Evolutionary conservation across 345 rosid species (phyloP).

Genomic region (Mercurialis annua): DNA sequence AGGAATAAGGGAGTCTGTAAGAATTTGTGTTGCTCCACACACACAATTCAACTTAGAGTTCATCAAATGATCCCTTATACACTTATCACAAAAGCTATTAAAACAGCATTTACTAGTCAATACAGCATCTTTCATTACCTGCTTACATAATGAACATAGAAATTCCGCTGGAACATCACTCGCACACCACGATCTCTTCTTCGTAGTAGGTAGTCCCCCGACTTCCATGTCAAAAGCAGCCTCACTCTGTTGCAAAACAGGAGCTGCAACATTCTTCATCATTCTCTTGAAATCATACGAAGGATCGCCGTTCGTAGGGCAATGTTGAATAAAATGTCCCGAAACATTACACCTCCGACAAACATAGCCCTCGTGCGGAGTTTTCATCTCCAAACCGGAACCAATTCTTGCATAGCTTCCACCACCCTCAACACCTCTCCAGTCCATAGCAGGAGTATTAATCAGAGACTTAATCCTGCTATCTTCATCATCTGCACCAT

Average conservation of each 20-base stretch:
- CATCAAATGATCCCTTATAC: conserved; percentile 67
- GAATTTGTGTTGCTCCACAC: conserved; percentile 71
- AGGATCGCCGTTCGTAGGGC: conserved; percentile 98
- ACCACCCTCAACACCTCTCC: conserved; percentile 57
- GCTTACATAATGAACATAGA: conserved; percentile 84
- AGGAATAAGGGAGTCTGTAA: conserved; percentile 91
- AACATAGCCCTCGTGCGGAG: conserved; percentile 88
- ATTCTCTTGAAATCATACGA: conserved; percentile 72
- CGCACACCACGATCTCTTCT: conserved; percentile 45
- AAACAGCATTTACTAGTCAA: conserved; percentile 89
- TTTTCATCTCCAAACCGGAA: conserved; percentile 81
- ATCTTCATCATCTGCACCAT: conserved; percentile 68
- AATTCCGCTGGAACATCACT: conserved; percentile 95
- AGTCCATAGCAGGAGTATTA: conserved; percentile 90
- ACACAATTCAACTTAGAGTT: conserved; percentile 68
- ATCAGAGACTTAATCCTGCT: conserved; percentile 80
- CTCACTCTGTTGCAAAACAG: conserved; percentile 88
- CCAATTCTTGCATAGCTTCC: conserved; percentile 82
- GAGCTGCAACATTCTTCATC: conserved; percentile 83
- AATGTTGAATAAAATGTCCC: conserved; percentile 97
- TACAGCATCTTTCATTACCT: conserved; percentile 81
- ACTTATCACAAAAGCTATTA: conserved; percentile 73
- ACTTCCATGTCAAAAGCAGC: conserved; percentile 91
- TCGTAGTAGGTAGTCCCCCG: conserved; percentile 83
- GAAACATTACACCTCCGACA: conserved; percentile 90